Evolutionary conservation across 345 rosid genomes (phyloP), one percentile per base, ranked within the genome.

Genomic region (Kernera saxatilis): DNA sequence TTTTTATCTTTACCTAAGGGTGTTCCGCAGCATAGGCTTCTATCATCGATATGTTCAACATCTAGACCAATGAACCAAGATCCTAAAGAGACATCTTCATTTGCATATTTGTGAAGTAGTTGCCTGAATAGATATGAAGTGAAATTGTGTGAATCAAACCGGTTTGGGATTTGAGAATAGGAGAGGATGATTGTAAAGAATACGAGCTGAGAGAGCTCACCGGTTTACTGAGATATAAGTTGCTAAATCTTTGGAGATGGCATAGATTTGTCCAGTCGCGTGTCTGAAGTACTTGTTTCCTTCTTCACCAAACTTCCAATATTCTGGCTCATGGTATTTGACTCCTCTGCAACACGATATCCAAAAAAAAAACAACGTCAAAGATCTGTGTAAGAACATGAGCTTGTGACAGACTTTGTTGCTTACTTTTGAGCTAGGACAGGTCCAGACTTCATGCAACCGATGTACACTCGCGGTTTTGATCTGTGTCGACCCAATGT

Each of bases 381-480:
- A 23, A 4, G 13, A 41, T 30, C 15, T 40, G 71, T 29, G 33
- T 29, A 22, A 26, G 32, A 22, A 37, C 67, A 56, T 39, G 68
- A 71, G 18, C 21, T 45, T 70, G 49, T 29, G 49, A 56, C 11
- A 63, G 60, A 25, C 8, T 54, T 19, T 50, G 43, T 84, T 17
- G 62, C 81, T 82, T 78, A 93, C 98, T 86, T 84, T 21, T 82
- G 85, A 43, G 87, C 82, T 12, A 93, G 85, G 67, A 91, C 96
- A 1, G 96, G 97, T 3, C 98, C 97, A 0, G 98, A 93, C 70
- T 91, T 93, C 97, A 93, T 93, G 87, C 97, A 93, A 14, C 97
- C 98, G 5, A 93, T 91, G 70, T 91, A 93, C 17, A 86, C 79
- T 64, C 92, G 75, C 0, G 88, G 90, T 73, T 85, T 93, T 23